Base-by-base conservation (phyloP, 176 grass and related monocot species). In the Hyparrhenia diplandra region DNA sequence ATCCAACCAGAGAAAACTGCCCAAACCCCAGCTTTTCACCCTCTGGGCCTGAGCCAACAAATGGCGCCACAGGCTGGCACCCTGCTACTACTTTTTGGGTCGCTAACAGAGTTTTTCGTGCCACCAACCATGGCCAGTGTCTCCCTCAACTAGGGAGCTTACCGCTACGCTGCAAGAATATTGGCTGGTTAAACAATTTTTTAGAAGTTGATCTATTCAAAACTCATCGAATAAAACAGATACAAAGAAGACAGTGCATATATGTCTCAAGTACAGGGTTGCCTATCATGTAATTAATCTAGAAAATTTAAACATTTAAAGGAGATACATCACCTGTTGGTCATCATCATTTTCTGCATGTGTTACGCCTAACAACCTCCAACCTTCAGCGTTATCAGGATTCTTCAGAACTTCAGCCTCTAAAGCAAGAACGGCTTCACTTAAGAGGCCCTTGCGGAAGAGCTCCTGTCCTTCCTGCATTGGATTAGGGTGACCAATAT, bases 341-440 rank as follows among this genome's bases (percentile, higher is more conserved):
- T 99, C 96, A 66, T 99, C 96, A 80, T 99, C 96, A 81, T 99
- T 99, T 93, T 99, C 96, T 8, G 96, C 96, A 85, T 99, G 92
- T 82, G 96, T 95, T 87, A 90, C 76, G 45, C 96, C 96, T 71
- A 99, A 87, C 89, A 99, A 88, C 79, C 92, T 93, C 96, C 96
- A 99, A 64, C 92, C 96, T 91, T 99, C 96, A 77, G 85, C 43
- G 52, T 99, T 99, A 82, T 99, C 92, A 82, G 92, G 90, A 86
- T 99, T 99, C 68, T 99, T 99, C 80, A 99, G 42, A 72, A 99
- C 92, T 89, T 99, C 96, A 28, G 96, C 96, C 85, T 99, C 96
- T 83, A 99, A 88, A 90, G 96, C 92, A 87, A 99, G 89, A 80
- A 95, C 92, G 86, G 96, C 92, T 91, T 99, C 96, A 91, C 96